These are phyloP conservation scores for Phaeophleospora eucalypticola DNA, from an alignment of 2,329 filamentous ascomycete genomes.

Conservation along the genomic window DNA sequence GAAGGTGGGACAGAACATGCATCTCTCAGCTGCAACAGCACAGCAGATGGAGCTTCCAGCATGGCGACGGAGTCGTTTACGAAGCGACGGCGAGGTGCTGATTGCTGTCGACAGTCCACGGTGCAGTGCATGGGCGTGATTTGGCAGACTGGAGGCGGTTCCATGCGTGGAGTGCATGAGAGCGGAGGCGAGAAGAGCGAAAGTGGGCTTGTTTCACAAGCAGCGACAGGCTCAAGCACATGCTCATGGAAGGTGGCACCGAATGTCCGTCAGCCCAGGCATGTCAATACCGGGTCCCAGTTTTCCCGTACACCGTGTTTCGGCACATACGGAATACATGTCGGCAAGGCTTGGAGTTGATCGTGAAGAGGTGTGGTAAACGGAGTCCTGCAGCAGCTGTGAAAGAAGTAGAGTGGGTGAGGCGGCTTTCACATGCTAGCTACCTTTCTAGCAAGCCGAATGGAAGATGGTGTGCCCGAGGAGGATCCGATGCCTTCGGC, in stretches of 20 bases:
- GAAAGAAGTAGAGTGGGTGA: constrained; percentile 7
- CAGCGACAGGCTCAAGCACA: constrained; percentile 8
- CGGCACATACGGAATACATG: constrained; percentile 2
- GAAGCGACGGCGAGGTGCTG: not conserved
- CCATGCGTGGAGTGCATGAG: constrained; percentile 8
- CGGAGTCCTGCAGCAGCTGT: too few relatives aligned
- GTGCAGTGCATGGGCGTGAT: not conserved
- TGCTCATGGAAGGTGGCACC: not conserved
- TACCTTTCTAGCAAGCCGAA: not conserved
- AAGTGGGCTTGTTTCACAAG: constrained; percentile 1
- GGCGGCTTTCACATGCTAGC: not conserved
- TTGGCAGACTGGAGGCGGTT: too few relatives aligned
- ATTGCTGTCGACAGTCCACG: not conserved
- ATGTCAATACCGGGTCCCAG: not conserved
- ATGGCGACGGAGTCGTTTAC: not conserved
- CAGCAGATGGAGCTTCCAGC: too few relatives aligned
- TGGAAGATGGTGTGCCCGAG: not conserved
- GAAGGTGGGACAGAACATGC: too few relatives aligned
- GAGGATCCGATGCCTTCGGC: not conserved
- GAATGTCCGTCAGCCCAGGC: not conserved
- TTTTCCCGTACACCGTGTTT: not conserved
- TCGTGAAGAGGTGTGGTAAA: too few relatives aligned
- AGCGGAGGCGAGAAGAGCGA: constrained; percentile 13
- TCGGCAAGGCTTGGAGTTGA: constrained; percentile 6
- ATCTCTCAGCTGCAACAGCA: too few relatives aligned